A percentile compares a stretch with the other conserved stretches of the same genome.
phyloP scores from a whole-genome alignment of 73 alveolate genomes.

The Uronychia setigera region DNA sequence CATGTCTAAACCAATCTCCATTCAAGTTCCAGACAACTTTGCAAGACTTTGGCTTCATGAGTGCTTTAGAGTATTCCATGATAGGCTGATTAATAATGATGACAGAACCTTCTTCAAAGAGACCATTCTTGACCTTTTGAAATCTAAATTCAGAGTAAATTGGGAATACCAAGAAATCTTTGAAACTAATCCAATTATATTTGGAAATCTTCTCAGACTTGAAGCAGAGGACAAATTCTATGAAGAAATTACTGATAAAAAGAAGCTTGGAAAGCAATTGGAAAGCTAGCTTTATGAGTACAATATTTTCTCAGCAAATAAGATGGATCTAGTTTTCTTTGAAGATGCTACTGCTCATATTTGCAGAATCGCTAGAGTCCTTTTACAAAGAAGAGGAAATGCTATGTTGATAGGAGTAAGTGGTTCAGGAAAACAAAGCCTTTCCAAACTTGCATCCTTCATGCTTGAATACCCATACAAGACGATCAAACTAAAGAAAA shows the following conservation, averaged over 20 bases:
- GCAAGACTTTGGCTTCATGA: slow-evolving; percentile 99
- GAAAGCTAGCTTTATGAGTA: slow-evolving; percentile 94
- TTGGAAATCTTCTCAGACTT: slow-evolving; percentile 96
- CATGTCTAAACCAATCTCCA: slow-evolving; percentile 84
- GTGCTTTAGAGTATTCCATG: slow-evolving; percentile 98
- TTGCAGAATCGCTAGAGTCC: slow-evolving; percentile 53
- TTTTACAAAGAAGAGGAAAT: slow-evolving; percentile 54
- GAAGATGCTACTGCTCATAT: slow-evolving; percentile 84
- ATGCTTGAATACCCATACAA: slow-evolving; percentile 70
- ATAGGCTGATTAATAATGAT: slow-evolving; percentile 96
- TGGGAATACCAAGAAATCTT: slow-evolving; percentile 89
- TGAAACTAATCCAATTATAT: slow-evolving; percentile 80
- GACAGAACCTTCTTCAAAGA: slow-evolving; percentile 96
- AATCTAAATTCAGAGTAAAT: slow-evolving; percentile 86
- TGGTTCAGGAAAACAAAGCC: slow-evolving; percentile 81
- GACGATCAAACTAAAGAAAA: slow-evolving; percentile 76
- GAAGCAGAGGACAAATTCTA: slow-evolving; percentile 94
- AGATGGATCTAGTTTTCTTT: slow-evolving; percentile 98
- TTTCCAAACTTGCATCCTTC: slow-evolving; percentile 71
- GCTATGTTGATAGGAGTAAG: slow-evolving; percentile 66
- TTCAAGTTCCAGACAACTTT: slow-evolving; percentile 78
- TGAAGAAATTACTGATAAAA: slow-evolving; percentile 93
- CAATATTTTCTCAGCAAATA: slow-evolving; percentile 90
- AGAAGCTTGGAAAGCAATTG: slow-evolving; percentile 83
- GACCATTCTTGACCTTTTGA: slow-evolving; percentile 73